Conservation (phyloP, 2,329 filamentous ascomycete genomes). For the Penicillium sp. region DNA sequence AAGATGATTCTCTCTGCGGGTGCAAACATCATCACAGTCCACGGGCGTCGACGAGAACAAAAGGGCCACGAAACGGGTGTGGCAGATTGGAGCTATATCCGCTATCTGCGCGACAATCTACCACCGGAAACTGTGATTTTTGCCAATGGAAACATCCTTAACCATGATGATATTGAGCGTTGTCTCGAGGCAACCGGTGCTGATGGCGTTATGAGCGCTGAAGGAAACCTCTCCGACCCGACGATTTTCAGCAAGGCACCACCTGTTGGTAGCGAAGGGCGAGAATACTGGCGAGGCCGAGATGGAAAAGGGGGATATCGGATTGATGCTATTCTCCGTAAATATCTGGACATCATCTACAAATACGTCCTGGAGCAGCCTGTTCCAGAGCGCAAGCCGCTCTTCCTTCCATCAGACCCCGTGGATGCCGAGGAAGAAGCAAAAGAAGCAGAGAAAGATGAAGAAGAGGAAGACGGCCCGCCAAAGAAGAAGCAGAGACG, state of each 20-base stretch:
- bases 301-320: slow-evolving; percentile 84
- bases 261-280: slow-evolving; percentile 64
- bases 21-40: slow-evolving; percentile 90
- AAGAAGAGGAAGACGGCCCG: slow-evolving; percentile 51
- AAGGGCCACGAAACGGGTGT: slow-evolving; percentile 95
- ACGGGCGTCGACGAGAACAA: slow-evolving; percentile 85
- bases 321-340: slow-evolving; percentile 81
- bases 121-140: slow-evolving; percentile 91
- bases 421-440: slow-evolving; percentile 27
- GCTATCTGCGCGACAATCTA: slow-evolving; percentile 79
- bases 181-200: slow-evolving; percentile 85
- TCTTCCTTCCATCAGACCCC: slow-evolving; percentile 69
- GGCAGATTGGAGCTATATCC: slow-evolving; percentile 87
- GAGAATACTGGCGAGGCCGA: slow-evolving; percentile 84
- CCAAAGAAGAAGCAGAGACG: slow-evolving; percentile 54
- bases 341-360: slow-evolving; percentile 91
- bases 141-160: slow-evolving; percentile 92
- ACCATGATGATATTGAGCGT: slow-evolving; percentile 73
- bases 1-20: slow-evolving; percentile 84
- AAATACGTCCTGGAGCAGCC: slow-evolving; percentile 72
- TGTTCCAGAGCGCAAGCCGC: slow-evolving; percentile 66
- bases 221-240: slow-evolving; percentile 92
- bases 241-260: slow-evolving; percentile 78
- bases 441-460: slow-evolving; percentile 23
- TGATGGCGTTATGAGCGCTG: slow-evolving; percentile 93